Evolutionary conservation across 75 land plant species (phyloP), one percentile per base, ranked within the genome.

Genomic region (Selaginella moellendorffii): DNA sequence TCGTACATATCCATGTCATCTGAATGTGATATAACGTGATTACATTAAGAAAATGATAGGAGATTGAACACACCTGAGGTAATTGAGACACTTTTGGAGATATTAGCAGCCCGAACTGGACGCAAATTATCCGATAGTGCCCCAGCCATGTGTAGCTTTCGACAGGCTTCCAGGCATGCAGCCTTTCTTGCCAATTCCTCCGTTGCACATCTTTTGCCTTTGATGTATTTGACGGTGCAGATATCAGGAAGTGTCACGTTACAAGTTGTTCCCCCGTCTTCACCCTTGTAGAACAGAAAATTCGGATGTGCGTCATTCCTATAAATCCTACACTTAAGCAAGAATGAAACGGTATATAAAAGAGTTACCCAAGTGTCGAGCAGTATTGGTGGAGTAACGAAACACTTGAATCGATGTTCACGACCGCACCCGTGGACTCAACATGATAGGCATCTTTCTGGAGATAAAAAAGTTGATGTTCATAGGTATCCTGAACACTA

Each of bases 371-470:
- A 36, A 93, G 90, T 66, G 77, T 90, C 24, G 85, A 84, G 68
- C 96, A 95, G 64, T 82, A 95, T 17, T 66, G 82, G 65, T 90
- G 81, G 20, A 95, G 97, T 63, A 95, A 73, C 14, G 85, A 79
- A 52, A 90, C 70, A 74, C 91, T 83, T 31, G 76, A 84, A 18
- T 66, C 76, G 42, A 79, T 69, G 69, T 77, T 90, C 30, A 84
- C 78, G 28, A 74, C 71, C 5, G 99, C 99, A 21, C 91, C 91
- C 28, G 99, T 83, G 24, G 62, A 72, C 46, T 81, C 80, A 20
- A 90, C 97, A 72, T 67, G 64, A 62, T 82, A 95, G 0, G 61
- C 65, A 19, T 67, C 65, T 25, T 51, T 26, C 1, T 21, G 30
- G 14, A 22, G 25, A 54, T 30, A 67, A 61, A 23, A 26, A 27